Evolutionary conservation across 257 asterid species (phyloP).

Genomic region (Solanum chmielewskii): DNA sequence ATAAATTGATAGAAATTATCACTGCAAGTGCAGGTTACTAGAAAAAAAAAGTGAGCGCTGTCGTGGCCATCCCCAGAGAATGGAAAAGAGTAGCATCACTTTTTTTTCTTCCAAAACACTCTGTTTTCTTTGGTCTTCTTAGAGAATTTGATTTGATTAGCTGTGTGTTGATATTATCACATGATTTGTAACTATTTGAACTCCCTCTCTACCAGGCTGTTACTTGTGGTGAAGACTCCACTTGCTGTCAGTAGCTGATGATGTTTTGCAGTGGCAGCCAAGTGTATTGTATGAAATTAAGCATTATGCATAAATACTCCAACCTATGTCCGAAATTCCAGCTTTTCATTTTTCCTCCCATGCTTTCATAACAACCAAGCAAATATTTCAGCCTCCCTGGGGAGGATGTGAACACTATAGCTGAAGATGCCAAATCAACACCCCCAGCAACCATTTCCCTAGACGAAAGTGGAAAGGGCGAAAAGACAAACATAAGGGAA

Average conservation of each 20-base stretch:
- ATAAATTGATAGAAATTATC: background rate
- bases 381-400: background rate
- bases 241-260: background rate
- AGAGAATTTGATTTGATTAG: background rate
- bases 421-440: background rate
- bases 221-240: background rate
- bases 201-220: background rate
- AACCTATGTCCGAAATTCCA: no score
- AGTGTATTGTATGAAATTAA: background rate
- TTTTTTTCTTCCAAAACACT: no score
- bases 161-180: background rate
- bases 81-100: no score
- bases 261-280: background rate
- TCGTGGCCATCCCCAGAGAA: no score
- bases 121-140: background rate
- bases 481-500: no score
- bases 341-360: no score
- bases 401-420: background rate
- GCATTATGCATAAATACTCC: no score
- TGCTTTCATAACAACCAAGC: background rate
- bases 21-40: no score
- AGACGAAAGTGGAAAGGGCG: no score
- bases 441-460: no score
- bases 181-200: background rate
- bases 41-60: no score